Evolutionary conservation across 768 basidiomycete genomes (phyloP).

Genomic region (Mycena chlorophos): DNA sequence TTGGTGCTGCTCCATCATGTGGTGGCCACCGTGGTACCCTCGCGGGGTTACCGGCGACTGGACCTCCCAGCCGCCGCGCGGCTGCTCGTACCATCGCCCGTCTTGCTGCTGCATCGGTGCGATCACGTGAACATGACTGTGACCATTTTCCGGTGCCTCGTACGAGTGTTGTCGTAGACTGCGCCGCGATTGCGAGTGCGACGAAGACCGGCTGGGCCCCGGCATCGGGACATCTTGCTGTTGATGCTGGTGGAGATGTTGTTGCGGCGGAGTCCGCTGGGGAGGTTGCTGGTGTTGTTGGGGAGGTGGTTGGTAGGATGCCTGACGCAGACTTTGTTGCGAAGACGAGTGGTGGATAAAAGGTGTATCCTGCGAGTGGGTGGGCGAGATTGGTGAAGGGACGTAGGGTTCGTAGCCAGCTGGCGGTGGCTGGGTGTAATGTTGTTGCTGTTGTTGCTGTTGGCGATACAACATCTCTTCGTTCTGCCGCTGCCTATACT

Average conservation of each 20-base stretch:
- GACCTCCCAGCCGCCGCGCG: too few species aligned
- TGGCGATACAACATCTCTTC: slow-evolving; percentile 23
- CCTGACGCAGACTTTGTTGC: slow-evolving; percentile 27
- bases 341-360: slow-evolving; percentile 21
- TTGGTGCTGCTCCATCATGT: slow-evolving; percentile 20
- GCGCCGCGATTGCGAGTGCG: slow-evolving; percentile 17
- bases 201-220: neutral
- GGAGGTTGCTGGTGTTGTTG: slow-evolving; percentile 21
- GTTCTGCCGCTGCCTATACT: slow-evolving; percentile 26
- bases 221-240: slow-evolving; percentile 14
- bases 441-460: slow-evolving; percentile 23
- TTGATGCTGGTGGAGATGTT: neutral
- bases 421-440: slow-evolving; percentile 18
- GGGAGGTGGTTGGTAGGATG: slow-evolving; percentile 11
- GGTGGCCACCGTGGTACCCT: slow-evolving; percentile 25
- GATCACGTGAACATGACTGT: neutral
- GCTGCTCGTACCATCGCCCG: too few species aligned
- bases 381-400: slow-evolving; percentile 12
- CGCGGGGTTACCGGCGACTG: too few species aligned
- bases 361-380: slow-evolving; percentile 13
- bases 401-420: slow-evolving; percentile 15
- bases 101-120: slow-evolving; percentile 1
- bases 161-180: slow-evolving; percentile 16
- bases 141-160: too few species aligned
- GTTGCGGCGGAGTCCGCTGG: slow-evolving; percentile 5